Percentiles rank a stretch among this genome's conserved stretches.
phyloP scores from a whole-genome alignment of 2,329 filamentous ascomycete genomes.

The Stachybotrys elegans region DNA sequence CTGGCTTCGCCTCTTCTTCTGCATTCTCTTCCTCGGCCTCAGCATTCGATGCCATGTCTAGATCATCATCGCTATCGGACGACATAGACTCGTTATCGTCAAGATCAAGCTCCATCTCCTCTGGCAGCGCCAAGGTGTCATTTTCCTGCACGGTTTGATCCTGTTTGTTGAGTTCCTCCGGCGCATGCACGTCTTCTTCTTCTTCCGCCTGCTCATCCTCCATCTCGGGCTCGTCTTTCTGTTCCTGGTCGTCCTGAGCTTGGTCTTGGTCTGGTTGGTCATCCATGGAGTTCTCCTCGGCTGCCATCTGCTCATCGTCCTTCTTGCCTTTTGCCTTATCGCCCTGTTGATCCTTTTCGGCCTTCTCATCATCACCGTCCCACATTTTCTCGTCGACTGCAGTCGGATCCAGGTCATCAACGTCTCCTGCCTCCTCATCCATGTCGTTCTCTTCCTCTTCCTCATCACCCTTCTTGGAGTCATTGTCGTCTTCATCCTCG shows the following conservation, averaged over 20 bases:
- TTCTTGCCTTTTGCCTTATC: conserved; percentile 67
- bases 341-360: conserved; percentile 76
- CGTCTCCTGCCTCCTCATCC: conserved; percentile 85
- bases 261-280: conserved; percentile 31
- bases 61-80: conserved; percentile 49
- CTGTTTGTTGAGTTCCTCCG: conserved; percentile 54
- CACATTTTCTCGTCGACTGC: conserved; percentile 98
- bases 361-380: conserved; percentile 80
- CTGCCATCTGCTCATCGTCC: conserved; percentile 56
- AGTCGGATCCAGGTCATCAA: conserved; percentile 83
- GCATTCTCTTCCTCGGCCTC: conserved; percentile 38
- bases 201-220: conserved; percentile 58
- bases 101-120: conserved; percentile 81
- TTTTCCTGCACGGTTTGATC: conserved; percentile 77
- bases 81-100: conserved; percentile 59
- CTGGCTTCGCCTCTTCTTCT: conserved; percentile 34
- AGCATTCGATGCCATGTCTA: conserved; percentile 53
- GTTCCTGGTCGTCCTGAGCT: conserved; percentile 26
- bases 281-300: conserved; percentile 53
- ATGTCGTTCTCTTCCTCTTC: conserved; percentile 68
- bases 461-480: conserved; percentile 55
- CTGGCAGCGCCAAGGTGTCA: conserved; percentile 76
- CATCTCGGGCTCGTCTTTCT: conserved; percentile 31
- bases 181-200: conserved; percentile 49
- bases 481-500: conserved; percentile 56